Evolutionary conservation across 768 basidiomycete species (phyloP), one percentile per base, ranked within the genome.

Genomic region (Hericium alpestre): DNA sequence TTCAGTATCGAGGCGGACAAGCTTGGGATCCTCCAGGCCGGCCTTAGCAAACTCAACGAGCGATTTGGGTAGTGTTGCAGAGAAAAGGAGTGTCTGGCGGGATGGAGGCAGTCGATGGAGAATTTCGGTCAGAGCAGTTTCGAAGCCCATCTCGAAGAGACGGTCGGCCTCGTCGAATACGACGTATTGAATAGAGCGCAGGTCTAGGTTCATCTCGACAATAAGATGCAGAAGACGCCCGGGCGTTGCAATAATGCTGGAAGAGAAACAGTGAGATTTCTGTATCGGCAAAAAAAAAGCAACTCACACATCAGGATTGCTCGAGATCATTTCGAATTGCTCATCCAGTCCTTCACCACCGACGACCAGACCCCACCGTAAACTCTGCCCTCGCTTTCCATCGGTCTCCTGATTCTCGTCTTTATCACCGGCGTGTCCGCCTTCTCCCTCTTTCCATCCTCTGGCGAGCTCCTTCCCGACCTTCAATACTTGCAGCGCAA

Each of bases 21-120:
- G 84, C 68, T 93, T 93, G 10, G 96, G 96, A 64, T 94, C 86
- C 61, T 86, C 82, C 18, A 99, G 75, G 41, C 96, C 96, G 25
- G 95, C 96, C 67, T 93, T 96, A n/a, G 96, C 93, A 67, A 99
- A 99, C 53, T 97, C 95, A 51, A 97, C 93, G 15, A 99, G 81
- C 4, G 92, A 87, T 67, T 93, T 93, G 5, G 96, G 96, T 4
- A 99, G 77, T 0, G 96, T 99, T 1, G 96, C 96, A 0, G 94
- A 97, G 70, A 97, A 97, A 5, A 99, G 80, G 41, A 97, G 79
- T 2, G 93, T 95, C 71, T 98, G 96, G 37, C 96, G 84, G 13
- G 83, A 80, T 0, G 83, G 58, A 12, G 94, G 93, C 53, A 99
- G 82, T 37, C 93, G 90, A 63, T 86, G 80, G 13, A 99, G 75